These are phyloP conservation scores for Echeveria elegans DNA, from an alignment of 164 flowering plant genomes.

Conservation along the genomic window DNA sequence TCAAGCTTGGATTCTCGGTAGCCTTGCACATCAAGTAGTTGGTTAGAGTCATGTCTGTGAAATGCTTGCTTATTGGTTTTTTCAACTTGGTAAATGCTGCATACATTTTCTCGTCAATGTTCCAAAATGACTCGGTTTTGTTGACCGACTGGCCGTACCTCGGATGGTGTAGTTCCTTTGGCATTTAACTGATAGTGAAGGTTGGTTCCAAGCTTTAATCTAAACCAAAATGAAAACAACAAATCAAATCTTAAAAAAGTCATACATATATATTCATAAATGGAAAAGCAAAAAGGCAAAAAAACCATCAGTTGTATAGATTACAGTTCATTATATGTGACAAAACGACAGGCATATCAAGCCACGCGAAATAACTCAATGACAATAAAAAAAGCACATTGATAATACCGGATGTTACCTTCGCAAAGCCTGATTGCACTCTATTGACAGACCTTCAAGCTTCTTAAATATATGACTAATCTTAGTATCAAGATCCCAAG, in stretches of 20 bases:
- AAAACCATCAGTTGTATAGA: neutral
- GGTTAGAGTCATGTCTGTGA: neutral
- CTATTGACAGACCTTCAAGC: slow-evolving; percentile 51
- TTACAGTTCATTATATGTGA: neutral
- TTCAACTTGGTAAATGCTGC: neutral
- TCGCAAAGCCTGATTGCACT: slow-evolving; percentile 69
- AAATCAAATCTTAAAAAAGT: neutral
- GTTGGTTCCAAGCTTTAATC: slow-evolving; percentile 66
- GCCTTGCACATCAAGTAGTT: neutral
- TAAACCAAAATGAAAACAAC: slow-evolving; percentile 13
- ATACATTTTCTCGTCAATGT: neutral
- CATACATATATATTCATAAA: neutral
- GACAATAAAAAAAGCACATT: neutral
- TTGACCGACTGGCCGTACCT: slow-evolving; percentile 21
- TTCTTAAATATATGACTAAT: slow-evolving; percentile 55
- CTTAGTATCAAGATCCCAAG: slow-evolving; percentile 55
- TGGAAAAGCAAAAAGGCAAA: neutral
- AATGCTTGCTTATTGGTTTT: neutral
- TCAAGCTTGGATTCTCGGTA: neutral
- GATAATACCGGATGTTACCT: slow-evolving; percentile 21
- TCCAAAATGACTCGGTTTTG: neutral
- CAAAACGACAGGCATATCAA: neutral
- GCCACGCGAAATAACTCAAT: too few relatives aligned
- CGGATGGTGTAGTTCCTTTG: slow-evolving; percentile 56
- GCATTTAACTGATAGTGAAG: slow-evolving; percentile 50